These are phyloP conservation scores for Malassezia obtusa DNA, from an alignment of 1,284 basidiomycete species.

Conservation along the genomic window DNA sequence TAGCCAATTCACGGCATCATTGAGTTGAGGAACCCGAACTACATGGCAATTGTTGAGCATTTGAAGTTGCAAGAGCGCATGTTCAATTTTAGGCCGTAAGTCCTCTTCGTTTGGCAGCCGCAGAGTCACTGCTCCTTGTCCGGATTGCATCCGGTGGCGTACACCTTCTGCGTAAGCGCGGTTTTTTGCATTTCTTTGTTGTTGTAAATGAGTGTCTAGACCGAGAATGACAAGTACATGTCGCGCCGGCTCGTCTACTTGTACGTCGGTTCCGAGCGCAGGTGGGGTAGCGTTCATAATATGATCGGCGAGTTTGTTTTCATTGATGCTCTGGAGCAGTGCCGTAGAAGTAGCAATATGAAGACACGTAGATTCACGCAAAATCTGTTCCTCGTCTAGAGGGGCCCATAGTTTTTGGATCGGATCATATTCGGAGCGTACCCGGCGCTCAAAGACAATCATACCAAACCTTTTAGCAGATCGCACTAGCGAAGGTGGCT, in stretches of 20 bases:
- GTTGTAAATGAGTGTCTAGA: slow-evolving; percentile 1
- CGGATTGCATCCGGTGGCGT: slow-evolving; percentile 3
- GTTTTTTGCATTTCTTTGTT: background rate
- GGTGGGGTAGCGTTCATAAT: background rate
- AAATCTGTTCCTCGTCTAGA: slow-evolving; percentile 4
- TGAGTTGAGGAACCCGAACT: background rate
- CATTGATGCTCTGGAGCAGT: background rate
- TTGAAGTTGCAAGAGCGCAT: slow-evolving; percentile 3
- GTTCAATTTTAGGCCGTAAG: background rate
- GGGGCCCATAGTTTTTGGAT: slow-evolving; percentile 13
- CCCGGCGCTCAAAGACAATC: slow-evolving; percentile 6
- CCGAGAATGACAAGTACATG: slow-evolving; percentile 8
- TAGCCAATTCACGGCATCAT: slow-evolving; percentile 6
- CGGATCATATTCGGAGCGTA: slow-evolving; percentile 12
- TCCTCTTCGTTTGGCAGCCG: background rate
- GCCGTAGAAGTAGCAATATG: background rate
- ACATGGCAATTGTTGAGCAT: slow-evolving; percentile 9
- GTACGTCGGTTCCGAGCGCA: background rate
- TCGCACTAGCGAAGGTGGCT: background rate
- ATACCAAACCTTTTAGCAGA: background rate
- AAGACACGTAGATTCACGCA: slow-evolving; percentile 4
- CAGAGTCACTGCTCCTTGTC: background rate
- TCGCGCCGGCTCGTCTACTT: background rate
- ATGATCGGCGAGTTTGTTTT: background rate
- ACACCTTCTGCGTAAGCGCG: slow-evolving; percentile 5